A percentile compares a stretch with the other conserved stretches of the same genome.
phyloP scores from a whole-genome alignment of 495 filamentous ascomycete species.

The Neohortaea acidophila region DNA sequence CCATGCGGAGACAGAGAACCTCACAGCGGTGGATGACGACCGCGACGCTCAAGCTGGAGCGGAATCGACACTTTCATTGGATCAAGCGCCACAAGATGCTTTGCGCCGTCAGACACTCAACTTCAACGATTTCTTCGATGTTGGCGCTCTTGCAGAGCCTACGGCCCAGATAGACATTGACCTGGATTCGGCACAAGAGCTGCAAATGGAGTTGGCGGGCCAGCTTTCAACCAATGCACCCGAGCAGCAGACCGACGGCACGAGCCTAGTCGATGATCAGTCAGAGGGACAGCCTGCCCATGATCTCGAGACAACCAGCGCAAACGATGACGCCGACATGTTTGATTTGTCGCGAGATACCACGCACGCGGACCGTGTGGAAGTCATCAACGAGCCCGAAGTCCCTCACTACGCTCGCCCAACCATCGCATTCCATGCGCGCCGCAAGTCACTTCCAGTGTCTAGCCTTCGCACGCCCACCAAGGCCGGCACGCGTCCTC shows the following conservation, averaged over 20 bases:
- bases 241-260: background rate
- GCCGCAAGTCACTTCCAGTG: constrained; percentile 16
- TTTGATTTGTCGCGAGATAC: background rate
- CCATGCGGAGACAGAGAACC: no score
- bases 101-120: constrained; percentile 8
- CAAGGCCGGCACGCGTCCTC: constrained; percentile 5
- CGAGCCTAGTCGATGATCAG: background rate
- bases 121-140: constrained; percentile 15
- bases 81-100: background rate
- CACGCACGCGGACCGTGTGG: background rate
- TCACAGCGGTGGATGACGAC: no score
- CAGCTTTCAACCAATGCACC: background rate
- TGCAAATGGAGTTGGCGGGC: background rate
- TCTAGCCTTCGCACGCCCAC: constrained; percentile 6
- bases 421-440: constrained; percentile 13
- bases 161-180: no score
- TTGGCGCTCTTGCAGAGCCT: constrained; percentile 10
- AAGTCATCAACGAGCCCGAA: background rate
- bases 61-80: background rate
- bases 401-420: constrained; percentile 15
- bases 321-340: background rate
- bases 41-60: background rate
- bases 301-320: background rate
- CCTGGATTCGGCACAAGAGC: no score
- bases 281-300: no score